These are phyloP conservation scores for Cercospora sp. DNA, from an alignment of 2,329 filamentous ascomycete genomes.

Conservation along the genomic window DNA sequence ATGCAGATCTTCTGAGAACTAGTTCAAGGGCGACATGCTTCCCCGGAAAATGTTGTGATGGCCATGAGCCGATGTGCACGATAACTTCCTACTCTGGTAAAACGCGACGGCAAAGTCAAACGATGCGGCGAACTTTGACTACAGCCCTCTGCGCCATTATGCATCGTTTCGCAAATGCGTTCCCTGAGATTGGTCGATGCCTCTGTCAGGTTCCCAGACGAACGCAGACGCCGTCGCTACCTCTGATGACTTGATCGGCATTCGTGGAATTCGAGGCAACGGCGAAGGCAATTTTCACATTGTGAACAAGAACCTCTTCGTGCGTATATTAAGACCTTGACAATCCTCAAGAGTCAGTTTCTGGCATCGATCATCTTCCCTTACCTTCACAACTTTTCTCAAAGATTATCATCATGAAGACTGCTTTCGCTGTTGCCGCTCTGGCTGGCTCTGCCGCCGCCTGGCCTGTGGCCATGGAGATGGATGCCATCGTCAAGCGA, in stretches of 20 bases:
- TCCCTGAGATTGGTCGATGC: neutral
- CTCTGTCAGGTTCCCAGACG: neutral
- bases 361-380: neutral
- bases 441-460: slow-evolving; percentile 18
- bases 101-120: neutral
- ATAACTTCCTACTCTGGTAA: neutral
- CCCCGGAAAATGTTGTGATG: neutral
- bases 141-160: slow-evolving; percentile 5
- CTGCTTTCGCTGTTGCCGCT: slow-evolving; percentile 12
- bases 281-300: neutral
- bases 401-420: slow-evolving; percentile 8
- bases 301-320: neutral
- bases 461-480: slow-evolving; percentile 23
- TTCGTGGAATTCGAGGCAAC: neutral
- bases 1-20: neutral
- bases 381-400: neutral
- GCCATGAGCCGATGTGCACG: neutral
- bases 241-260: neutral
- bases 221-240: neutral
- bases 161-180: neutral
- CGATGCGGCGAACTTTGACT: neutral
- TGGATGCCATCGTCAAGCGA: slow-evolving; percentile 19
- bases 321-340: neutral
- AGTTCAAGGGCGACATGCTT: neutral
- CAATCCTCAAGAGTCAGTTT: neutral